These are phyloP conservation scores for Selenicereus undatus DNA, from an alignment of 148 eudicot species.

Conservation along the genomic window DNA sequence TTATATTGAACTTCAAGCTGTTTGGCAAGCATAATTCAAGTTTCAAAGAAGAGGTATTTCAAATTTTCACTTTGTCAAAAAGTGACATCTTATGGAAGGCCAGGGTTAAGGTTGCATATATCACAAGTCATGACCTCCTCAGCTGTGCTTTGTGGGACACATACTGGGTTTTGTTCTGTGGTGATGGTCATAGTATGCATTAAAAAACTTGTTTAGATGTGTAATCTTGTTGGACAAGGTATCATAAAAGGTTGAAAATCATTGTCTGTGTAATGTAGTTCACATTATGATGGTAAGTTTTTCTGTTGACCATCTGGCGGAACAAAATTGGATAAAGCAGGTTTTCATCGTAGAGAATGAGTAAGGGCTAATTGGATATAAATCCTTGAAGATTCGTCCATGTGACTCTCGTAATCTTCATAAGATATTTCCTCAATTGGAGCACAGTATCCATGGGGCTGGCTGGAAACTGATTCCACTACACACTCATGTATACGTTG, in stretches of 20 bases:
- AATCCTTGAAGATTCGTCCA: neutral
- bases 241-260: neutral
- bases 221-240: neutral
- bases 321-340: too few species aligned
- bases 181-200: neutral
- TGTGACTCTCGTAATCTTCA: neutral
- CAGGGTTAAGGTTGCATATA: neutral
- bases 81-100: too few species aligned
- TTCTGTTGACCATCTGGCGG: neutral
- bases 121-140: neutral
- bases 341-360: neutral
- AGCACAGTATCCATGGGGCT: neutral
- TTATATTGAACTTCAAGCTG: neutral
- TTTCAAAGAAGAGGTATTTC: neutral
- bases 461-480: neutral
- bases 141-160: neutral
- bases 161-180: neutral
- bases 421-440: neutral
- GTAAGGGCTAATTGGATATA: neutral
- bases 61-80: neutral
- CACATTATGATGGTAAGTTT: neutral
- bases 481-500: too few species aligned
- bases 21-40: neutral
- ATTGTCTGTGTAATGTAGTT: neutral
- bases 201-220: neutral